Evolutionary conservation across 2,329 filamentous ascomycete genomes (phyloP).

Genomic region (Aspergillus tanneri): DNA sequence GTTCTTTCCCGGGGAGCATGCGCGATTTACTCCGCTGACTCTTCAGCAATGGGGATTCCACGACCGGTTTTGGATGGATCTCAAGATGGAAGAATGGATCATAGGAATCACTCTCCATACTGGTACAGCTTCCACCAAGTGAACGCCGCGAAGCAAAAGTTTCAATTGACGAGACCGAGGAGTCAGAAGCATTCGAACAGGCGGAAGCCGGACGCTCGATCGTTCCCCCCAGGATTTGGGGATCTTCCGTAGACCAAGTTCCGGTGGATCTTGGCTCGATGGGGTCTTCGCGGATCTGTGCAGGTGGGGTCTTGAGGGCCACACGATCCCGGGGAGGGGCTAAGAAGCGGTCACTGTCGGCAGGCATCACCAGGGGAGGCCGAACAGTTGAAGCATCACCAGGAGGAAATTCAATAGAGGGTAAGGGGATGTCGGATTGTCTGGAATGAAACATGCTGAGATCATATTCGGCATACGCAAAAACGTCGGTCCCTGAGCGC

Average conservation of each 20-base stretch:
- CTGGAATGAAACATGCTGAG: conserved; percentile 34
- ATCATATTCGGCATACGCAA: conserved; percentile 34
- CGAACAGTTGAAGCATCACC: conserved; percentile 28
- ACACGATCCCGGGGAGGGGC: conserved; percentile 41
- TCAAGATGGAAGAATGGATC: conserved; percentile 56
- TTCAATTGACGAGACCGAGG: conserved; percentile 60
- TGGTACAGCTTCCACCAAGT: conserved; percentile 60
- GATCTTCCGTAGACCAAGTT: conserved; percentile 35
- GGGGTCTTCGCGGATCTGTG: conserved; percentile 44
- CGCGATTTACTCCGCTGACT: conserved; percentile 29
- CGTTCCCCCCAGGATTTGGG: conserved; percentile 39
- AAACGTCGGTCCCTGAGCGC: conserved; percentile 39
- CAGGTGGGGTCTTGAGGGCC: conserved; percentile 45
- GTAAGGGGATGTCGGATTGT: conserved; percentile 42
- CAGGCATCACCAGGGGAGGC: conserved; percentile 24
- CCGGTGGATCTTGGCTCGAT: conserved; percentile 30
- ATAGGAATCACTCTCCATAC: conserved; percentile 58
- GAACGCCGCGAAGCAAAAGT: conserved; percentile 59
- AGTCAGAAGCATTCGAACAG: conserved; percentile 61
- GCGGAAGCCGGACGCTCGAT: conserved; percentile 58
- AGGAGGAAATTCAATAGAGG: conserved; percentile 44
- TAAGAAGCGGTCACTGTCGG: conserved; percentile 37
- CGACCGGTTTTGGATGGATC: conserved; percentile 36
- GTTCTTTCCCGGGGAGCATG: conserved; percentile 26
- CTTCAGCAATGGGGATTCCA: conserved; percentile 38